phyloP scores from a whole-genome alignment of 805 yeast genomes.

The Suhomyces prunicola region DNA sequence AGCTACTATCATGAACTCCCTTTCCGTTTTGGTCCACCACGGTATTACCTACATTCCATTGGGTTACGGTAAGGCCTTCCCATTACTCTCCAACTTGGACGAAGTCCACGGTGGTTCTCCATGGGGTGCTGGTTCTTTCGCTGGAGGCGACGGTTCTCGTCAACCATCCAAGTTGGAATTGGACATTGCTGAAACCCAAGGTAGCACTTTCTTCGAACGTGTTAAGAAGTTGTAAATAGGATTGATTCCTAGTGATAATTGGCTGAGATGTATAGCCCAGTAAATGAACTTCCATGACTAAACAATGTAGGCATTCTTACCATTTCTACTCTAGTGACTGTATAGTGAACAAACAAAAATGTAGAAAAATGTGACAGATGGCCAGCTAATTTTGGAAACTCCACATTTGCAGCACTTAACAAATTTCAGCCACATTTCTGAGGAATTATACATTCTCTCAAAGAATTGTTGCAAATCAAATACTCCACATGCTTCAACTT shows the following conservation, averaged over 20 bases:
- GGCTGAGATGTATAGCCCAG: background rate
- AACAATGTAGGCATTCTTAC: background rate
- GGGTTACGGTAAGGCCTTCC: slow-evolving; percentile 61
- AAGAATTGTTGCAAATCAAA: background rate
- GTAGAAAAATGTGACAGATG: no score
- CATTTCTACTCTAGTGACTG: no score
- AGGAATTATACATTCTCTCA: background rate
- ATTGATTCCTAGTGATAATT: background rate
- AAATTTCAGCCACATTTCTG: background rate
- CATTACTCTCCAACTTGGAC: slow-evolving; percentile 50
- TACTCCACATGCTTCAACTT: background rate
- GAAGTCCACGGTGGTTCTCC: slow-evolving; percentile 80
- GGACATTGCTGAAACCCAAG: slow-evolving; percentile 63
- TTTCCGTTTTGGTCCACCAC: slow-evolving; percentile 71
- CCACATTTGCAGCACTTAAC: background rate
- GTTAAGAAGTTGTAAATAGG: slow-evolving; percentile 20
- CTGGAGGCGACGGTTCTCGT: slow-evolving; percentile 78
- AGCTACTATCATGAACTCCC: slow-evolving; percentile 58
- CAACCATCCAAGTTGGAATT: slow-evolving; percentile 60
- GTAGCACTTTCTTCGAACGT: slow-evolving; percentile 49
- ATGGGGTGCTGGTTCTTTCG: slow-evolving; percentile 83
- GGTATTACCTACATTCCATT: slow-evolving; percentile 79
- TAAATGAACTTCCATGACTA: background rate
- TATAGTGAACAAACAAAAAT: no score
- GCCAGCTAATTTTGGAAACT: no score